phyloP scores from a whole-genome alignment of 768 basidiomycete genomes.

The Leucosporidium scottii region DNA sequence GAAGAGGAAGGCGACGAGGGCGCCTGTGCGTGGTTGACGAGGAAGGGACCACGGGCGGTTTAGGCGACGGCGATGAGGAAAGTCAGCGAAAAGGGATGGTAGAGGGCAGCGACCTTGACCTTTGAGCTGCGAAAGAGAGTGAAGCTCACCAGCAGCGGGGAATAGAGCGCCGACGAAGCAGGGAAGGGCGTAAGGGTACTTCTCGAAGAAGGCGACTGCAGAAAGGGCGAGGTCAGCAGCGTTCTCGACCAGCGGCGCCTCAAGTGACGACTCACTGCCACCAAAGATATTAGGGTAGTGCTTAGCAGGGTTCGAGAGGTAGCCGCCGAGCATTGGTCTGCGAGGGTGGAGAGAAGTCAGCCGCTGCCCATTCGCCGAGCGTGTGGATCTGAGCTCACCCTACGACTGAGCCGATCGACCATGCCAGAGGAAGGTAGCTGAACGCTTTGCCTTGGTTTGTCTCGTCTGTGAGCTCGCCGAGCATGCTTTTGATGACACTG shows the following conservation, averaged over 20 bases:
- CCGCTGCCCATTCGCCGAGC: too few species aligned
- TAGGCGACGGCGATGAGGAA: too few species aligned
- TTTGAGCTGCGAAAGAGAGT: too few species aligned
- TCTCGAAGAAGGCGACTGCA: constrained; percentile 19
- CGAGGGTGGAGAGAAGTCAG: not conserved
- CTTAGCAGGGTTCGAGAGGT: constrained; percentile 28
- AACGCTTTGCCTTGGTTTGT: constrained; percentile 35
- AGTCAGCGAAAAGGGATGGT: too few species aligned
- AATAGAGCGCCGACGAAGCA: constrained; percentile 34
- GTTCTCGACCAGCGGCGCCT: too few species aligned
- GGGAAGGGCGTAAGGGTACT: constrained; percentile 32
- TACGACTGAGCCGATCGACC: constrained; percentile 25
- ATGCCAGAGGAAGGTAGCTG: constrained; percentile 32
- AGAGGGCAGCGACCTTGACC: too few species aligned
- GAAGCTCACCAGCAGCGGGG: constrained; percentile 14
- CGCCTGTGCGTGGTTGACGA: not conserved
- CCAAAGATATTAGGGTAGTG: constrained; percentile 25
- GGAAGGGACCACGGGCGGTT: too few species aligned
- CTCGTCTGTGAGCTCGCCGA: constrained; percentile 35
- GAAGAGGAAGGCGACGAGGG: constrained; percentile 29
- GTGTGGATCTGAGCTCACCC: not conserved
- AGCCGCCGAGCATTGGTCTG: constrained; percentile 35
- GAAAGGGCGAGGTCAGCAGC: not conserved
- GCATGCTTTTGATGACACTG: constrained; percentile 27
- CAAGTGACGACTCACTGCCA: not conserved